These are phyloP conservation scores for Penicillium crustosum DNA, from an alignment of 2,329 filamentous ascomycete species.

Conservation along the genomic window DNA sequence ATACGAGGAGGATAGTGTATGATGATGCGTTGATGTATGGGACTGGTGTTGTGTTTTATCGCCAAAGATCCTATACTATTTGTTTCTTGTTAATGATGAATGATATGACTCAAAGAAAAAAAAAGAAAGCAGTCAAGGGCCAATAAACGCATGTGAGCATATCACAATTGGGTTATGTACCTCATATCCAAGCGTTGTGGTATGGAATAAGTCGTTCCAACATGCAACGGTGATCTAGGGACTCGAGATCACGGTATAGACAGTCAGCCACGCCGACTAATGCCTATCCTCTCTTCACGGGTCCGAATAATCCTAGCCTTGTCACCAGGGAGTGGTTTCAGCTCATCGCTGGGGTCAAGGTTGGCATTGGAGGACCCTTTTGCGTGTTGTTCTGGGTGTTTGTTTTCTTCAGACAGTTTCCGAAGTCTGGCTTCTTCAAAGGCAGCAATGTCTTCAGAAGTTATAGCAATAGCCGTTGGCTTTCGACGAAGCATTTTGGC, in stretches of 20 bases:
- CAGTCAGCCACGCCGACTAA: constrained; percentile 28
- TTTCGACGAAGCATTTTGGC: constrained; percentile 51
- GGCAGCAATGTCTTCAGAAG: constrained; percentile 48
- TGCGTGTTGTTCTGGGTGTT: constrained; percentile 20
- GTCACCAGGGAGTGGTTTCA: constrained; percentile 52
- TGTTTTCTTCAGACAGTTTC: constrained; percentile 31
- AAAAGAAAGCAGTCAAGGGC: neutral
- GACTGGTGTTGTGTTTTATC: neutral
- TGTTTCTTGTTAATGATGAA: neutral
- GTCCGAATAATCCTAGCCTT: constrained; percentile 49
- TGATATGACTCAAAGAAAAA: neutral
- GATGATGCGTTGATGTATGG: neutral
- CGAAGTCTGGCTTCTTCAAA: constrained; percentile 47
- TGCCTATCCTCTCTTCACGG: constrained; percentile 49
- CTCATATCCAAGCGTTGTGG: neutral
- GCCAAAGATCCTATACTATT: neutral
- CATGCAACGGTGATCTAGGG: neutral
- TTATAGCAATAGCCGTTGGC: constrained; percentile 52
- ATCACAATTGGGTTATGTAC: constrained; percentile 1
- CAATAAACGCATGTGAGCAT: neutral
- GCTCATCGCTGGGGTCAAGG: constrained; percentile 50
- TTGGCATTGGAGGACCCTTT: constrained; percentile 27
- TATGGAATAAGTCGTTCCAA: neutral
- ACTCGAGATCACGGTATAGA: neutral
- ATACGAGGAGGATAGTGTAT: neutral